A percentile compares a stretch with the other conserved stretches of the same genome.
Conservation (phyloP, 2,329 filamentous ascomycete genomes). For the Hymenotorrendiella dingleyae region DNA sequence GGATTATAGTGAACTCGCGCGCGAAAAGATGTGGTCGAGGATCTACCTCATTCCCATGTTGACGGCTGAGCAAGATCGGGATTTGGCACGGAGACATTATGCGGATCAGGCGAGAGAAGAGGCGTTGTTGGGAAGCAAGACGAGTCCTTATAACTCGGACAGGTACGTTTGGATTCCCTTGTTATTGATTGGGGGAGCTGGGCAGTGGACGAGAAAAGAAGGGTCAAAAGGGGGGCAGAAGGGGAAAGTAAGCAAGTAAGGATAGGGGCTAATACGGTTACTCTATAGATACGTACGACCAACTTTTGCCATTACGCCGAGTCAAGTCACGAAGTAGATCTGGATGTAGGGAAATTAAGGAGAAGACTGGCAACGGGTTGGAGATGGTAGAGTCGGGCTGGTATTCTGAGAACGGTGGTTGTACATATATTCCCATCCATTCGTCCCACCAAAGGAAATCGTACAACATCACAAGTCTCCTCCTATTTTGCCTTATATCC, state of each 20-base stretch:
- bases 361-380: not conserved
- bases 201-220: not conserved
- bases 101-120: conserved; percentile 88
- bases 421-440: conserved; percentile 1
- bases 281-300: conserved; percentile 71
- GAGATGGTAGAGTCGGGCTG: not conserved
- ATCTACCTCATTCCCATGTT: conserved; percentile 91
- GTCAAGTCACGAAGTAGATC: conserved; percentile 17
- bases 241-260: not conserved
- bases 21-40: conserved; percentile 97
- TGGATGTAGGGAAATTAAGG: not conserved
- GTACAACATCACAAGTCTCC: no score
- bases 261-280: not conserved
- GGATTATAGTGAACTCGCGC: conserved; percentile 72
- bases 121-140: conserved; percentile 78
- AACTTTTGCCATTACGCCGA: conserved; percentile 70
- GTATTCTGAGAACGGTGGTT: not conserved
- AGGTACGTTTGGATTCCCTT: conserved; percentile 50
- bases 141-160: conserved; percentile 81
- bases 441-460: not conserved
- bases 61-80: conserved; percentile 94
- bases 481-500: no score
- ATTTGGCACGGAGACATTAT: conserved; percentile 79
- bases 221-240: not conserved
- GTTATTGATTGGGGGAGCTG: not conserved